phyloP scores from a whole-genome alignment of 1,284 basidiomycete genomes.

The Trametes polyzona region DNA sequence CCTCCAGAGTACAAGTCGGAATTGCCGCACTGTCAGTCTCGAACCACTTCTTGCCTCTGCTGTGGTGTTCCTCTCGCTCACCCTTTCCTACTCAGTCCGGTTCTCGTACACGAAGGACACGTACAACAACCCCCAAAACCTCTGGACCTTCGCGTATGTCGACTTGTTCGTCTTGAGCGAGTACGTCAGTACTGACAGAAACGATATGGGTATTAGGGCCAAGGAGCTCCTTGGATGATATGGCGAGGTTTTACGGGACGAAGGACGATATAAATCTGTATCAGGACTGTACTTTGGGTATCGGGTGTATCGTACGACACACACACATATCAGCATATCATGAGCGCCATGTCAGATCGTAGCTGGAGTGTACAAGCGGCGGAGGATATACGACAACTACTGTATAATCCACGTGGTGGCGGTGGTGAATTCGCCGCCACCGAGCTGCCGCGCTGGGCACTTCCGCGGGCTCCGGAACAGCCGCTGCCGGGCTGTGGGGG shows the following conservation, averaged over 20 bases:
- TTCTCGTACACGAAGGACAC: constrained; percentile 66
- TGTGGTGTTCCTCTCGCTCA: neutral
- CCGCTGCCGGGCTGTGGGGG: too few relatives aligned
- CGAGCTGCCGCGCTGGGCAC: too few relatives aligned
- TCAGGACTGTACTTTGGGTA: too few relatives aligned
- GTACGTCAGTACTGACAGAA: constrained; percentile 19
- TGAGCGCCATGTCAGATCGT: too few relatives aligned
- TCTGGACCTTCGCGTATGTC: constrained; percentile 59
- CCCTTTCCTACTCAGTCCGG: neutral
- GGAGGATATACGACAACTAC: too few relatives aligned
- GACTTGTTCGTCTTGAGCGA: neutral
- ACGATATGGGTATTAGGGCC: neutral
- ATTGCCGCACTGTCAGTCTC: constrained; percentile 36
- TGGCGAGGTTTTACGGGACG: neutral
- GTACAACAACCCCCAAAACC: constrained; percentile 63
- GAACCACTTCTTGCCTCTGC: neutral
- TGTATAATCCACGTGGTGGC: too few relatives aligned
- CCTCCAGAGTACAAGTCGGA: constrained; percentile 39
- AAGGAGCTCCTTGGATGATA: constrained; percentile 6
- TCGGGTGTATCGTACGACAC: too few relatives aligned
- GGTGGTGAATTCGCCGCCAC: too few relatives aligned
- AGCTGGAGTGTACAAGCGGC: too few relatives aligned
- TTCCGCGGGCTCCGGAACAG: too few relatives aligned
- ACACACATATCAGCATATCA: too few relatives aligned
- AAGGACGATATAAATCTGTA: neutral